Conservation (phyloP, 257 asterid species). For the Schizonepeta tenuifolia region DNA sequence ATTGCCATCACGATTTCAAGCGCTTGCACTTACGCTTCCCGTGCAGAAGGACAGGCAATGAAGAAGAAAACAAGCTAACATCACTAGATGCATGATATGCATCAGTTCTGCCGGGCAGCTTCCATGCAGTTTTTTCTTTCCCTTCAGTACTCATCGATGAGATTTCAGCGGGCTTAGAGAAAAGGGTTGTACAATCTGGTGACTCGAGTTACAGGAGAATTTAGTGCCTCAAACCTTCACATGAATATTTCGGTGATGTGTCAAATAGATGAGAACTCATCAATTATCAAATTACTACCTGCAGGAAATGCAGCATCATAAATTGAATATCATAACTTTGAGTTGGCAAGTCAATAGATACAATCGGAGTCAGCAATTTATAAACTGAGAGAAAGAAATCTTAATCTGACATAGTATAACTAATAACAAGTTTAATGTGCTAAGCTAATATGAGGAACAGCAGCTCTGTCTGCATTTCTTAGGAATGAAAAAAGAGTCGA, state of each 20-base stretch:
- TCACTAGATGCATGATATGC: conserved; percentile 57
- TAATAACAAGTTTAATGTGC: neutral
- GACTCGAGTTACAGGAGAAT: conserved; percentile 6
- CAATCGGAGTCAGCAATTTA: neutral
- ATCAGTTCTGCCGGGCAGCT: conserved; percentile 53
- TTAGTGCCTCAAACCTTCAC: neutral
- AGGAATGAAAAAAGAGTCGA: neutral
- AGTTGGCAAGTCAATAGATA: conserved; percentile 1
- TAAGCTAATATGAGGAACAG: neutral
- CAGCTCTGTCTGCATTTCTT: neutral
- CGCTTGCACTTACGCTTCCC: conserved; percentile 56
- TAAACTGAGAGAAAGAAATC: neutral
- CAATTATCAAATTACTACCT: conserved; percentile 37
- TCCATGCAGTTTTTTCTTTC: conserved; percentile 59
- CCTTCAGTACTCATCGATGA: conserved; percentile 37
- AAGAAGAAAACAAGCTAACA: conserved; percentile 86
- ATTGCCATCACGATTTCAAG: conserved; percentile 1
- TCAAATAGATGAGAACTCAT: conserved; percentile 8
- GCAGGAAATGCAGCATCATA: conserved; percentile 23
- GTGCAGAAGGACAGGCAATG: conserved; percentile 72
- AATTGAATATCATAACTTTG: conserved; percentile 9
- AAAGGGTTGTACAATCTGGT: conserved; percentile 5
- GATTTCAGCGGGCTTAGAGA: conserved; percentile 43
- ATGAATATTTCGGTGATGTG: conserved; percentile 5
- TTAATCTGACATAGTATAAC: neutral